Base-by-base conservation (phyloP, 306 rosid species). In the Myrica gale region DNA sequence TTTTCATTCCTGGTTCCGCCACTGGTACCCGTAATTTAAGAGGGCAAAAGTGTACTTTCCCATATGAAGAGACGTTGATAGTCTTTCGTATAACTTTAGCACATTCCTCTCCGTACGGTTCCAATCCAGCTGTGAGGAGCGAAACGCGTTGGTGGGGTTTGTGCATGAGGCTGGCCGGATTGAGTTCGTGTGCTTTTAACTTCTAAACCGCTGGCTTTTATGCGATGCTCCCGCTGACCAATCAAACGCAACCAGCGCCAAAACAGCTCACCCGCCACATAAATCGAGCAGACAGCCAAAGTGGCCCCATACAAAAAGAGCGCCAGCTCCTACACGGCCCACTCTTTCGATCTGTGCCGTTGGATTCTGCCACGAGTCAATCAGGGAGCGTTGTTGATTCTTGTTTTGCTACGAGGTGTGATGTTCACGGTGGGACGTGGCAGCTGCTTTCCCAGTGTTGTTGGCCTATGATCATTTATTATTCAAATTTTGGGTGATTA, bases 111-210 rank as follows among this genome's bases (percentile, higher is more conserved):
- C 73, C 83, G 77, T 72, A 85, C 61, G 74, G 20, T 65, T n/a
- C 65, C 76, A 84, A 85, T 80, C 84, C 79, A 78, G 73, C 69
- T 53, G 75, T 78, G 7, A 19, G 56, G 6, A 75, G 66, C 80
- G 77, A 75, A 73, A 74, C 79, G 69, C 79, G 76, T 72, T 51
- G 32, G 32, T 26, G 32, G 32, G 32, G 57, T 80, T 71, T 44
- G 74, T 76, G 73, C 79, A 78, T 77, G 66, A 19, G 32, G 32
- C 32, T 1, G 1, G 32, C 32, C 32, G 32, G 2, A 26, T 26
- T 26, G 32, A 26, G 2, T 26, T 26, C 32, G 1, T 26, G 32
- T 26, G 32, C 32, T 26, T 26, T 1, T 26, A 26, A 26, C 32
- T 1, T 1, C 32, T 26, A 26, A 26, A 26, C 2, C 32, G 32